These are phyloP conservation scores for Penicillium desertorum DNA, from an alignment of 495 filamentous ascomycete species.

Conservation along the genomic window DNA sequence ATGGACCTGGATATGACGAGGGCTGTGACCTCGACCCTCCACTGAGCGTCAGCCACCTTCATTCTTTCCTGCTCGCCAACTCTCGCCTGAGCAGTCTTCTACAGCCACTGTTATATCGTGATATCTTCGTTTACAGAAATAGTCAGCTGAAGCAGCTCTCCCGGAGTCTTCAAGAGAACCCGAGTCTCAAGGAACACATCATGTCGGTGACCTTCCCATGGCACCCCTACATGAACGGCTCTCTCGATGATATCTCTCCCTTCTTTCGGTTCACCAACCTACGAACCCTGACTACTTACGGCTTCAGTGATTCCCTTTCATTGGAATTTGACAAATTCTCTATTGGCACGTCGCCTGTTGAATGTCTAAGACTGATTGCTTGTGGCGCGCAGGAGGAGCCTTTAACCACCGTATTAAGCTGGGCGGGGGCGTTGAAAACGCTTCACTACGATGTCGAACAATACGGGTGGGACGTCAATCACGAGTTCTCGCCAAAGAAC, in stretches of 20 bases:
- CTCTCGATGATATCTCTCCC: not conserved
- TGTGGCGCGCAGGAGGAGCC: conserved; percentile 24
- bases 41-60: not conserved
- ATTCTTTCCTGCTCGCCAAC: conserved; percentile 5
- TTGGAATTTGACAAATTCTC: conserved; percentile 17
- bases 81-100: conserved; percentile 1
- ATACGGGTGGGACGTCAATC: conserved; percentile 18
- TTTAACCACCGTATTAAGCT: conserved; percentile 18
- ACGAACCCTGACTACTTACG: conserved; percentile 6
- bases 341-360: conserved; percentile 21
- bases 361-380: conserved; percentile 15
- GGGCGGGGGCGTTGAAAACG: conserved; percentile 18
- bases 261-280: conserved; percentile 9
- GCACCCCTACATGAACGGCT: no score
- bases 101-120: not conserved
- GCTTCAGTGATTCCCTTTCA: conserved; percentile 12
- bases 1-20: not conserved
- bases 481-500: not conserved
- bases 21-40: not conserved
- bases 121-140: conserved; percentile 7
- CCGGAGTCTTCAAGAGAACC: not conserved
- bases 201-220: conserved; percentile 8
- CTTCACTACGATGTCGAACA: conserved; percentile 23
- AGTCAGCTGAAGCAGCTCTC: conserved; percentile 2
- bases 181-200: conserved; percentile 6